Percentiles rank a stretch among this genome's conserved stretches.
Conservation (phyloP, 306 rosid species). For the Pterocarpus macrocarpus region DNA sequence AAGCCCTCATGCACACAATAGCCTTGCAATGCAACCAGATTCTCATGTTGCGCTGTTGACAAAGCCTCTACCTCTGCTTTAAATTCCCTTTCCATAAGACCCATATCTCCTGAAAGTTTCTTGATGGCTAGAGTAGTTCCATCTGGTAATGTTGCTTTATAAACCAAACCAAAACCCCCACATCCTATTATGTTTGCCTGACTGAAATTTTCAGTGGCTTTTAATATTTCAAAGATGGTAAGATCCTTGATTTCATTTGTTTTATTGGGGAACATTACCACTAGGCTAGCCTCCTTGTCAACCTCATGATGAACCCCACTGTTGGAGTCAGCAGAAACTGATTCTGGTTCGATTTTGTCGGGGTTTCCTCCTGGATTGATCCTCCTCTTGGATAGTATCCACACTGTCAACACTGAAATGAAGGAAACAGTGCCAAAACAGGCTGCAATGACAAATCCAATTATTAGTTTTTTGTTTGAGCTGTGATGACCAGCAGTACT, state of each 20-base stretch:
- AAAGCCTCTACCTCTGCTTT: conserved; percentile 93
- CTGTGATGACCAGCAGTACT: conserved; percentile 35
- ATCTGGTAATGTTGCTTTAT: conserved; percentile 78
- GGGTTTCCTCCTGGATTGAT: conserved; percentile 78
- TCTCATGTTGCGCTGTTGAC: conserved; percentile 90
- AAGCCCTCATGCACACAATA: conserved; percentile 81
- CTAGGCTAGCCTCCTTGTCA: conserved; percentile 75
- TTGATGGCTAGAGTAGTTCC: conserved; percentile 85
- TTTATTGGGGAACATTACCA: conserved; percentile 79
- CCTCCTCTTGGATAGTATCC: conserved; percentile 88
- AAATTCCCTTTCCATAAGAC: conserved; percentile 95
- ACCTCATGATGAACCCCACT: conserved; percentile 64
- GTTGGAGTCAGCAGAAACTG: conserved; percentile 66
- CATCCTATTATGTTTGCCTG: conserved; percentile 94
- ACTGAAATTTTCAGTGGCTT: conserved; percentile 89
- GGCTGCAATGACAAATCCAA: conserved; percentile 56
- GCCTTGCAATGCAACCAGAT: conserved; percentile 90
- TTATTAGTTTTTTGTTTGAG: conserved; percentile 58
- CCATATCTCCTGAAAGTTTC: conserved; percentile 94
- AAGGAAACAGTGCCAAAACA: conserved; percentile 64
- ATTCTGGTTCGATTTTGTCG: conserved; percentile 75
- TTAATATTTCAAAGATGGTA: conserved; percentile 75
- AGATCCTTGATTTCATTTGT: conserved; percentile 77
- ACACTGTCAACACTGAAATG: conserved; percentile 58
- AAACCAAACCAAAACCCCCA: conserved; percentile 97